phyloP scores from a whole-genome alignment of 2,329 filamentous ascomycete species.

The Botrytis tulipae region DNA sequence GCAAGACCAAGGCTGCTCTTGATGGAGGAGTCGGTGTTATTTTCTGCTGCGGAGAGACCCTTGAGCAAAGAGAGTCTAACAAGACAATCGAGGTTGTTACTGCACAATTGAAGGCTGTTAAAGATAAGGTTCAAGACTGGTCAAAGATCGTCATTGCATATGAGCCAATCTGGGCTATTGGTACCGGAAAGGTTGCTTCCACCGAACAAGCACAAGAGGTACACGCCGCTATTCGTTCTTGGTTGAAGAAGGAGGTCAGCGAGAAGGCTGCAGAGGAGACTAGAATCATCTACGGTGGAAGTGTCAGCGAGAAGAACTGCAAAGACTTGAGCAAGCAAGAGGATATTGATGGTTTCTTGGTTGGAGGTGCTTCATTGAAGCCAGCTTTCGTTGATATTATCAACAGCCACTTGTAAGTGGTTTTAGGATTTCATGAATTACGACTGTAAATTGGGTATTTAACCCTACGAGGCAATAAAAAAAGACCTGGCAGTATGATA shows the following conservation, averaged over 20 bases:
- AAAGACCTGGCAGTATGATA: not conserved
- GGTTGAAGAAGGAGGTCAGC: slow-evolving; percentile 77
- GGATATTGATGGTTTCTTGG: slow-evolving; percentile 97
- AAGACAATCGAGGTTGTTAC: slow-evolving; percentile 87
- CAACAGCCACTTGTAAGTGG: slow-evolving; percentile 51
- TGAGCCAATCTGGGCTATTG: slow-evolving; percentile 96
- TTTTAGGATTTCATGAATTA: slow-evolving; percentile 24
- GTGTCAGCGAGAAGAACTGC: slow-evolving; percentile 98
- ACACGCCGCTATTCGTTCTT: slow-evolving; percentile 85
- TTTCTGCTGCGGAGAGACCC: slow-evolving; percentile 94
- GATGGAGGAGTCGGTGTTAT: slow-evolving; percentile 88
- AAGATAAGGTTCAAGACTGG: slow-evolving; percentile 81
- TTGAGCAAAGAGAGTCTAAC: slow-evolving; percentile 84
- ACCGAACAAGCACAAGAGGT: slow-evolving; percentile 91
- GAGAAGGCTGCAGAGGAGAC: slow-evolving; percentile 78
- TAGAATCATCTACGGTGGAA: slow-evolving; percentile 93
- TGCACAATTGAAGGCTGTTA: slow-evolving; percentile 78
- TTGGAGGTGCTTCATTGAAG: slow-evolving; percentile 95
- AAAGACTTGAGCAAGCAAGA: slow-evolving; percentile 84
- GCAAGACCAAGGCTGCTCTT: slow-evolving; percentile 91
- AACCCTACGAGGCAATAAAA: not conserved
- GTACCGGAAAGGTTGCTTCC: slow-evolving; percentile 89
- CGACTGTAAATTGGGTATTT: slow-evolving; percentile 24
- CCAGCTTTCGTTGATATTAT: slow-evolving; percentile 79
- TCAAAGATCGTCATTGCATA: slow-evolving; percentile 94